A percentile compares a stretch with the other conserved stretches of the same genome.
Evolutionary conservation across 1,139 yeast genomes (phyloP).

Genomic region (Ashbya aceris): DNA sequence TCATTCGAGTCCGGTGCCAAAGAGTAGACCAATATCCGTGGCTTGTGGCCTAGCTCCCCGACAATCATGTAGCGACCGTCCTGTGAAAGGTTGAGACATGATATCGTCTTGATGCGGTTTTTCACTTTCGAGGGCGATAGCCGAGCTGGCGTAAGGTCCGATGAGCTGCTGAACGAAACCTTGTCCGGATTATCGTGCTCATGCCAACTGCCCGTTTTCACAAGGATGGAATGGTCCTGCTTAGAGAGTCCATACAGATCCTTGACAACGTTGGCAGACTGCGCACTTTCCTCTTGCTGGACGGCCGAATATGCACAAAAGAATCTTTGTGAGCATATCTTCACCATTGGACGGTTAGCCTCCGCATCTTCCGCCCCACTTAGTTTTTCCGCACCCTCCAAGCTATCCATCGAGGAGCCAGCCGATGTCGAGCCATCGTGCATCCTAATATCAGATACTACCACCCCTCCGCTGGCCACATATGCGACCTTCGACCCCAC

Average conservation of each 20-base stretch:
- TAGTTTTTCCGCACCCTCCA: background rate
- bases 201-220: slow-evolving; percentile 6
- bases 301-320: slow-evolving; percentile 8
- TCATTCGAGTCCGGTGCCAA: slow-evolving; percentile 8
- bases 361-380: no score
- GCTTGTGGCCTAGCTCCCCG: slow-evolving; percentile 9
- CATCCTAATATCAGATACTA: slow-evolving; percentile 2
- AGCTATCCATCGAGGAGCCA: background rate
- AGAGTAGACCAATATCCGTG: slow-evolving; percentile 7
- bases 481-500: slow-evolving; percentile 1
- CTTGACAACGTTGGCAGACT: background rate
- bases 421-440: background rate
- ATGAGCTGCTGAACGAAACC: slow-evolving; percentile 1
- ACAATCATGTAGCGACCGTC: slow-evolving; percentile 7
- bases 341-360: background rate
- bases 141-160: slow-evolving; percentile 7
- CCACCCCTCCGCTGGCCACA: slow-evolving; percentile 5
- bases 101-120: slow-evolving; percentile 7
- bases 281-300: slow-evolving; percentile 1
- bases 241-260: slow-evolving; percentile 6
- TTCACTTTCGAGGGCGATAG: slow-evolving; percentile 6
- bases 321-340: slow-evolving; percentile 6
- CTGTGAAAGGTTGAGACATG: slow-evolving; percentile 6
- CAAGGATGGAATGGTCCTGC: slow-evolving; percentile 7
- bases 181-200: slow-evolving; percentile 5